phyloP scores from a whole-genome alignment of 805 yeast species.

The Pichia thaimueangensis region DNA sequence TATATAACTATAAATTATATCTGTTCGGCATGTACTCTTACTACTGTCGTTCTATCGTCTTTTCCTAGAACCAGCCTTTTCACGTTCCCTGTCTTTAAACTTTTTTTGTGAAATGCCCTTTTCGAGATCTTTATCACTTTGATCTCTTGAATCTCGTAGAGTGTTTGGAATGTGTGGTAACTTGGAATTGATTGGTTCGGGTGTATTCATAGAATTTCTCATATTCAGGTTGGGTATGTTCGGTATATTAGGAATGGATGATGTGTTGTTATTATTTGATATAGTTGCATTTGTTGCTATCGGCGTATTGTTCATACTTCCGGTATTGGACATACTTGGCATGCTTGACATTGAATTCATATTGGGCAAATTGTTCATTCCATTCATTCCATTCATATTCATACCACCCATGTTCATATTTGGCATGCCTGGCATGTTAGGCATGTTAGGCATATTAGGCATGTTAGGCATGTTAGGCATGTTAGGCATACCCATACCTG shows the following conservation, averaged over 20 bases:
- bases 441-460: constrained; percentile 17
- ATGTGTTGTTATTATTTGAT: not conserved
- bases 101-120: constrained; percentile 14
- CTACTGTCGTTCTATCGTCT: constrained; percentile 13
- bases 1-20: not conserved
- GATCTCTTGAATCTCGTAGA: constrained; percentile 23
- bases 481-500: constrained; percentile 12
- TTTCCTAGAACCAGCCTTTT: constrained; percentile 10
- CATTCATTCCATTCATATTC: constrained; percentile 14
- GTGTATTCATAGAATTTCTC: constrained; percentile 21
- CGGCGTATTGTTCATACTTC: not conserved
- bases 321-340: constrained; percentile 11
- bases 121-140: constrained; percentile 25
- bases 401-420: too few relatives aligned
- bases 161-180: constrained; percentile 4
- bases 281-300: not conserved
- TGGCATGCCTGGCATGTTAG: constrained; percentile 15
- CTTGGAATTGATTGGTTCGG: constrained; percentile 8
- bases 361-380: constrained; percentile 14
- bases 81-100: constrained; percentile 11
- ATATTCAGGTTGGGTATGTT: constrained; percentile 18
- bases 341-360: constrained; percentile 14
- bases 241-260: constrained; percentile 1
- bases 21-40: not conserved
- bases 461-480: constrained; percentile 11